Conservation (phyloP, 2,329 filamentous ascomycete genomes). For the Penicillium brasilianum region DNA sequence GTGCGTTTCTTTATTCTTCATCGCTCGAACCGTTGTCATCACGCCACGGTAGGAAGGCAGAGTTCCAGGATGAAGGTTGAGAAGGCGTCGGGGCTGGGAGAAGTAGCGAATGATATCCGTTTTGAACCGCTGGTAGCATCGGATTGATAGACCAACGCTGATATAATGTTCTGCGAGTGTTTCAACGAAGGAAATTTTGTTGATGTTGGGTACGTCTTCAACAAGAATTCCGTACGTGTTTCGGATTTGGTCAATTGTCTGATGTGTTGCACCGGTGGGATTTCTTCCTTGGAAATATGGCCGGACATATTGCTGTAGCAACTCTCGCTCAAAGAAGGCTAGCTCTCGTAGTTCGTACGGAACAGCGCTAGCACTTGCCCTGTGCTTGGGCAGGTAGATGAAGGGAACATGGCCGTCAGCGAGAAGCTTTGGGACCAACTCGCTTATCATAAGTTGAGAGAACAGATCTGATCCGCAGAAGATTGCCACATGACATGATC, state of each 20-base stretch:
- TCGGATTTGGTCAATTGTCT: slow-evolving; percentile 3
- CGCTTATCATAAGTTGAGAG: slow-evolving; percentile 2
- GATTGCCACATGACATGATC: slow-evolving; percentile 4
- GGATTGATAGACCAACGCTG: slow-evolving; percentile 4
- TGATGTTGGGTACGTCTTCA: slow-evolving; percentile 6
- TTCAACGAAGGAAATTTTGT: slow-evolving; percentile 3
- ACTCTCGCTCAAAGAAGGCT: slow-evolving; percentile 3
- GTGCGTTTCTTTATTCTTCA: slow-evolving; percentile 12
- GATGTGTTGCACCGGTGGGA: not conserved
- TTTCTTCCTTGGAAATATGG: not conserved
- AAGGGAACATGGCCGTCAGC: slow-evolving; percentile 4
- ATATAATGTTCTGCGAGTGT: slow-evolving; percentile 3
- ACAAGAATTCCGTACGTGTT: slow-evolving; percentile 3
- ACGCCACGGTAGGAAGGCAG: slow-evolving; percentile 10
- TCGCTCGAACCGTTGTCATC: slow-evolving; percentile 9
- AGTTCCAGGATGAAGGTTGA: slow-evolving; percentile 4
- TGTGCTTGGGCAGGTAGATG: slow-evolving; percentile 5
- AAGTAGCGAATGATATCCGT: slow-evolving; percentile 5
- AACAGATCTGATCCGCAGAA: slow-evolving; percentile 9
- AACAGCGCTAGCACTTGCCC: not conserved
- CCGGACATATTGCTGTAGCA: slow-evolving; percentile 1
- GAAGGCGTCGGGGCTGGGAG: slow-evolving; percentile 4
- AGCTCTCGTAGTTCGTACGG: slow-evolving; percentile 3
- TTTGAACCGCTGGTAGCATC: slow-evolving; percentile 6
- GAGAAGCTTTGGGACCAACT: slow-evolving; percentile 2